phyloP scores from a whole-genome alignment of 768 basidiomycete species.

The Serendipita sp. region DNA sequence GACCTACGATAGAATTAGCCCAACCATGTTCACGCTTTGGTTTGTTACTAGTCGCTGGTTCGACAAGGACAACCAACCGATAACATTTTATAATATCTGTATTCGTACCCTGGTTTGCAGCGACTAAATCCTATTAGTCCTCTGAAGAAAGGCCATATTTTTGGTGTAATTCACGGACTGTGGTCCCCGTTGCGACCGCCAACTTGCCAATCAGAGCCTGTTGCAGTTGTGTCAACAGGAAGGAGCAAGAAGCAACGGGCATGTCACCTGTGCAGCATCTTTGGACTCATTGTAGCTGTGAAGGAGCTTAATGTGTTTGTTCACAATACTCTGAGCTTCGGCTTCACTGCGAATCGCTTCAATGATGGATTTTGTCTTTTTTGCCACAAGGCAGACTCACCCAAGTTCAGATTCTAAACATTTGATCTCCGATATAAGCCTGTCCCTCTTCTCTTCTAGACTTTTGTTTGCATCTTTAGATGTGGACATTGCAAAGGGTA shows the following conservation, averaged over 20 bases:
- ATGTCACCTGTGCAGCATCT: slow-evolving; percentile 56
- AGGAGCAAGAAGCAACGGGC: too few relatives aligned
- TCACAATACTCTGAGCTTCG: slow-evolving; percentile 43
- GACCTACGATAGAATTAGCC: slow-evolving; percentile 41
- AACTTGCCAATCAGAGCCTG: slow-evolving; percentile 76
- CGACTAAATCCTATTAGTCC: slow-evolving; percentile 26
- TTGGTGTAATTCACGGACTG: slow-evolving; percentile 56
- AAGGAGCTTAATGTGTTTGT: slow-evolving; percentile 51
- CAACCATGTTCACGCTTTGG: slow-evolving; percentile 65
- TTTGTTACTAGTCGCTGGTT: slow-evolving; percentile 43
- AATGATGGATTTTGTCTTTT: not conserved
- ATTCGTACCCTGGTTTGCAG: not conserved
- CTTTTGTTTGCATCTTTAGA: not conserved
- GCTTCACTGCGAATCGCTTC: slow-evolving; percentile 22
- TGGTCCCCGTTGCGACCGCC: slow-evolving; percentile 51
- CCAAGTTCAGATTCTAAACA: slow-evolving; percentile 33
- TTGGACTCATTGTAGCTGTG: slow-evolving; percentile 72
- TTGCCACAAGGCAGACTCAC: slow-evolving; percentile 16
- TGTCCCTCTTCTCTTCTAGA: slow-evolving; percentile 6
- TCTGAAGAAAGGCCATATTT: slow-evolving; percentile 47
- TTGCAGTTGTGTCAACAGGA: not conserved
- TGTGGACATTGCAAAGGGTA: not conserved
- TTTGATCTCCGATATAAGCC: slow-evolving; percentile 32
- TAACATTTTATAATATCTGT: not conserved
- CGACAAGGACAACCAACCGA: not conserved